Conservation (phyloP, 2,329 filamentous ascomycete genomes). For the Clarireedia monteithiana region DNA sequence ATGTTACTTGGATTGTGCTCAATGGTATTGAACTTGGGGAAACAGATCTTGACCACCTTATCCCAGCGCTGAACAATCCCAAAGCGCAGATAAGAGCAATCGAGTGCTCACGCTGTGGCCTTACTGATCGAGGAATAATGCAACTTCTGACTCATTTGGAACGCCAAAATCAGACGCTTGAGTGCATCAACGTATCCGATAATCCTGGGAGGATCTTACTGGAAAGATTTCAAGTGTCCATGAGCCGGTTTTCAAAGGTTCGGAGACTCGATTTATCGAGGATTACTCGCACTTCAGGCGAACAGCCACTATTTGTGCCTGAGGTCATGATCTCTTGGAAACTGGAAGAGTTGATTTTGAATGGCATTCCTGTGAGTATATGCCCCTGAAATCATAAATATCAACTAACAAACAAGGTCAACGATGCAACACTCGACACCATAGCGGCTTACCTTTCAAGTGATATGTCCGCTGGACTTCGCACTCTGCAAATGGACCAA, state of each 20-base stretch:
- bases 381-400: neutral
- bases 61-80: conserved; percentile 59
- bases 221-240: conserved; percentile 55
- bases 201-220: conserved; percentile 59
- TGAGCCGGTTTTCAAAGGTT: conserved; percentile 58
- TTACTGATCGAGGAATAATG: conserved; percentile 50
- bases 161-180: conserved; percentile 57
- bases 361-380: conserved; percentile 44
- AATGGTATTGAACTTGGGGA: conserved; percentile 65
- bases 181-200: conserved; percentile 59
- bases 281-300: conserved; percentile 53
- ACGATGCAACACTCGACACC: conserved; percentile 55
- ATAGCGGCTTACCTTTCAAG: conserved; percentile 57
- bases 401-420: conserved; percentile 35
- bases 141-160: conserved; percentile 56
- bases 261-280: conserved; percentile 59
- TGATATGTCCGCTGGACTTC: conserved; percentile 50
- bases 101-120: conserved; percentile 56
- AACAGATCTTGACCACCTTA: conserved; percentile 55
- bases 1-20: conserved; percentile 62
- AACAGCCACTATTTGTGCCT: conserved; percentile 55
- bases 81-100: conserved; percentile 58
- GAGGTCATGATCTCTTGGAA: conserved; percentile 61
- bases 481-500: conserved; percentile 56
- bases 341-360: conserved; percentile 57